These are phyloP conservation scores for Xylariaceae sp. DNA, from an alignment of 2,329 filamentous ascomycete genomes.

Conservation along the genomic window DNA sequence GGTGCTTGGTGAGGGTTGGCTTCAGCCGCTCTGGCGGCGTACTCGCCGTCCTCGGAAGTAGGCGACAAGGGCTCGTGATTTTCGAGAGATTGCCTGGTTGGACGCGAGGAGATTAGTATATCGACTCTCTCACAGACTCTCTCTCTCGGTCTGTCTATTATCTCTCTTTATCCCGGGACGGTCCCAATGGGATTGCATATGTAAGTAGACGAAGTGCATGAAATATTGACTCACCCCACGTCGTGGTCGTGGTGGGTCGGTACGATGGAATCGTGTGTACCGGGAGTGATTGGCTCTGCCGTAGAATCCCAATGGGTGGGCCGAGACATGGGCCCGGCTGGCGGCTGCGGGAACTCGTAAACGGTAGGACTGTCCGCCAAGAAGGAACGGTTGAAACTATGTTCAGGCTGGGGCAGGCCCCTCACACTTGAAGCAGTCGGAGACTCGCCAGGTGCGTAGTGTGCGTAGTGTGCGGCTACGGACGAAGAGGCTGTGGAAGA, in stretches of 20 bases:
- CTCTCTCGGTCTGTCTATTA: no score
- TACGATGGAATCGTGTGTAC: slow-evolving; percentile 13
- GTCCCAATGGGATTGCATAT: slow-evolving; percentile 20
- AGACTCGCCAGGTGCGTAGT: slow-evolving; percentile 42
- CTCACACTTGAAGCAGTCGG: slow-evolving; percentile 31
- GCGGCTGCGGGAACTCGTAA: slow-evolving; percentile 49
- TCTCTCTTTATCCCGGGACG: background rate
- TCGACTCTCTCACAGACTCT: background rate
- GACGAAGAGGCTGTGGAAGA: slow-evolving; percentile 48
- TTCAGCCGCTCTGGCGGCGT: slow-evolving; percentile 28
- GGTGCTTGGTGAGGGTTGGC: slow-evolving; percentile 23
- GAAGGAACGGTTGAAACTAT: slow-evolving; percentile 49
- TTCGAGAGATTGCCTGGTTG: slow-evolving; percentile 27
- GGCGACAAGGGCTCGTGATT: slow-evolving; percentile 17
- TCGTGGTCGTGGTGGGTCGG: slow-evolving; percentile 22
- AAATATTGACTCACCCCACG: slow-evolving; percentile 26
- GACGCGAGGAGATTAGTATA: slow-evolving; percentile 26
- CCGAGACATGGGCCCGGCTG: slow-evolving; percentile 19
- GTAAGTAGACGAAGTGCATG: slow-evolving; percentile 18
- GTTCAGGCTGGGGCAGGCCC: slow-evolving; percentile 45
- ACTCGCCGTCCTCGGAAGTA: slow-evolving; percentile 19
- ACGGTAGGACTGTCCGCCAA: slow-evolving; percentile 57
- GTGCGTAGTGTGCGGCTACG: slow-evolving; percentile 45
- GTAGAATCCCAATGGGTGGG: slow-evolving; percentile 22
- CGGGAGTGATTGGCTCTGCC: slow-evolving; percentile 14